phyloP scores from a whole-genome alignment of 768 basidiomycete species.

The Calvatia gigantea region DNA sequence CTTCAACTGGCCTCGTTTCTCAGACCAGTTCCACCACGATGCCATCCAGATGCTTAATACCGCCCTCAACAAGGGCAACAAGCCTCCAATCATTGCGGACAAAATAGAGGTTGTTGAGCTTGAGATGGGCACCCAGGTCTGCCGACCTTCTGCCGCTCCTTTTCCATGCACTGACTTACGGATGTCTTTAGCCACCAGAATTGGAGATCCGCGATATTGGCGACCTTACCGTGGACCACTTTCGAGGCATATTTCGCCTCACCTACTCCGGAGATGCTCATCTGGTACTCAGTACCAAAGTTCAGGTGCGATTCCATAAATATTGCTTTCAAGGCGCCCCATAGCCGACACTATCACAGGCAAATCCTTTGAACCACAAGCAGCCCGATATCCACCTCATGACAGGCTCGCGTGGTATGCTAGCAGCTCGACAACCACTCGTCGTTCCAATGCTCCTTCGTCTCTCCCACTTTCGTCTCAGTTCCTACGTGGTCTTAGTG shows the following conservation, averaged over 20 bases:
- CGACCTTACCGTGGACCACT: slow-evolving; percentile 92
- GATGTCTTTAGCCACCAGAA: slow-evolving; percentile 75
- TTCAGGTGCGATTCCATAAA: slow-evolving; percentile 59
- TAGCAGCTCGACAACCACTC: slow-evolving; percentile 91
- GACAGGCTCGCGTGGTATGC: slow-evolving; percentile 79
- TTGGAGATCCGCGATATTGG: slow-evolving; percentile 97
- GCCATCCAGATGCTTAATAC: slow-evolving; percentile 95
- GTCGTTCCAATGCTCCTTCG: slow-evolving; percentile 98
- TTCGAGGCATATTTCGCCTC: slow-evolving; percentile 93
- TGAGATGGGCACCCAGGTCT: slow-evolving; percentile 97
- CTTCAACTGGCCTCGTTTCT: slow-evolving; percentile 97
- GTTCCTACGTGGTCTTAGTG: slow-evolving; percentile 95
- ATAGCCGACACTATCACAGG: slow-evolving; percentile 40
- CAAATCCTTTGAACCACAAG: slow-evolving; percentile 93
- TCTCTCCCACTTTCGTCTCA: slow-evolving; percentile 90
- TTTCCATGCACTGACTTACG: slow-evolving; percentile 3
- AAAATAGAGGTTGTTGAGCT: slow-evolving; percentile 96
- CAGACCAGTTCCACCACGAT: slow-evolving; percentile 93
- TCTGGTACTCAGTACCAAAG: slow-evolving; percentile 84
- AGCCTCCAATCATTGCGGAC: slow-evolving; percentile 96
- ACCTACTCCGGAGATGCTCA: slow-evolving; percentile 95
- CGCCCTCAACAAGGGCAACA: slow-evolving; percentile 96
- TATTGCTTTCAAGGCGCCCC: background rate
- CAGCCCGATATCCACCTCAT: slow-evolving; percentile 88
- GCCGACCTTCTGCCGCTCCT: slow-evolving; percentile 17